Conservation (phyloP, 331 rosid genomes). For the Quercus tomentella region DNA sequence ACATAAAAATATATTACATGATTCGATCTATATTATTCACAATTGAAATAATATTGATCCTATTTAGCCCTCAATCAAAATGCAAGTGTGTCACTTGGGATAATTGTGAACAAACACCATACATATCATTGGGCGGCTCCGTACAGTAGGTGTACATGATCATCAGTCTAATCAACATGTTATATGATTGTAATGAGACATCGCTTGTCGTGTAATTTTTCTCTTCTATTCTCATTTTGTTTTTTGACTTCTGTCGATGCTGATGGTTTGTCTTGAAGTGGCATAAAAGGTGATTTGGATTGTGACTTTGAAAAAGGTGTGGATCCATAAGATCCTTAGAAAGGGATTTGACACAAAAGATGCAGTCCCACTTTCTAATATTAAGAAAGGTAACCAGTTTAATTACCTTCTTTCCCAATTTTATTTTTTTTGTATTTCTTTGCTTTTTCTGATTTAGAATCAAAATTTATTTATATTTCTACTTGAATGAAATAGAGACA, state of each 20-base stretch:
- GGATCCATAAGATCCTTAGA: conserved; percentile 47
- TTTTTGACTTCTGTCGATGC: conserved; percentile 45
- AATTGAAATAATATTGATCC: too few relatives aligned
- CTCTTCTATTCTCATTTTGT: conserved; percentile 35
- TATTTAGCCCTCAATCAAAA: neutral
- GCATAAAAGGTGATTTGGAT: conserved; percentile 48
- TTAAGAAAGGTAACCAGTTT: too few relatives aligned
- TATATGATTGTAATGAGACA: conserved; percentile 38
- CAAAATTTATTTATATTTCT: neutral
- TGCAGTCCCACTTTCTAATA: conserved; percentile 10
- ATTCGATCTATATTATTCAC: too few relatives aligned
- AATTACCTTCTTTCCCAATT: neutral
- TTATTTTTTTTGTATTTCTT: too few relatives aligned
- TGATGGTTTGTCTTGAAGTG: conserved; percentile 59
- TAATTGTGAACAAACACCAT: conserved; percentile 14
- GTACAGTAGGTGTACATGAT: conserved; percentile 44
- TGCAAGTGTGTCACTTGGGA: neutral
- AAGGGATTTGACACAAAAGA: conserved; percentile 56
- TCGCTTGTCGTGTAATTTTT: conserved; percentile 31
- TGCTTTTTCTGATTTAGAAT: neutral
- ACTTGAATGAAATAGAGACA: too few relatives aligned
- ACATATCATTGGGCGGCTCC: conserved; percentile 28
- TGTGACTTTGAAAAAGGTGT: conserved; percentile 43
- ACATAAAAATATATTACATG: too few relatives aligned
- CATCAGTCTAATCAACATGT: conserved; percentile 44